A percentile compares a stretch with the other conserved stretches of the same genome.
These are phyloP conservation scores for Phaeosphaeriaceae sp. DNA, from an alignment of 2,329 filamentous ascomycete genomes.

Conservation along the genomic window DNA sequence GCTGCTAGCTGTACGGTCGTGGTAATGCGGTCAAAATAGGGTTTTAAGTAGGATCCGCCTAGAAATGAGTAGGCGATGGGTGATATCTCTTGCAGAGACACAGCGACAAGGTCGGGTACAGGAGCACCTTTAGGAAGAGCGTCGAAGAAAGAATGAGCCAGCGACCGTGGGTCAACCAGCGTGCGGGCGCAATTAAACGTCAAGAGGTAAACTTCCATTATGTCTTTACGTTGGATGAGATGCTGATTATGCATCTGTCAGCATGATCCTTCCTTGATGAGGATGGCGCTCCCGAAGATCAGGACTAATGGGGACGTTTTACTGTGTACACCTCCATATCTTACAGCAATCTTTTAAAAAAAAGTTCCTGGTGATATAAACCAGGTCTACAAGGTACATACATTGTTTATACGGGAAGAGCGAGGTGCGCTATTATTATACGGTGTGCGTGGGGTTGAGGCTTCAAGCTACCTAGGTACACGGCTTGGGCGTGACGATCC, in stretches of 20 bases:
- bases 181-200: conserved; percentile 89
- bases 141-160: conserved; percentile 70
- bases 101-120: conserved; percentile 70
- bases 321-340: too few relatives aligned
- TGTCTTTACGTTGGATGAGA: conserved; percentile 8
- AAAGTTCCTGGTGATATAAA: too few relatives aligned
- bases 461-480: not conserved
- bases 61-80: conserved; percentile 86
- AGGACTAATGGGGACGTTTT: not conserved
- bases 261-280: conserved; percentile 19
- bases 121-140: conserved; percentile 51
- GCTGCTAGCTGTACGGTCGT: conserved; percentile 75
- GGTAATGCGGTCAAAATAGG: conserved; percentile 76
- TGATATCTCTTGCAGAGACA: conserved; percentile 85
- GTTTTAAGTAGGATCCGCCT: conserved; percentile 76
- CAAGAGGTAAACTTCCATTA: conserved; percentile 75
- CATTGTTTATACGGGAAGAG: not conserved
- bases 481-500: conserved; percentile 1
- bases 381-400: not conserved
- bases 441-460: not conserved
- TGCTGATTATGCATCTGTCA: conserved; percentile 26
- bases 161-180: conserved; percentile 70
- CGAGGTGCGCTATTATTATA: too few relatives aligned
- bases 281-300: conserved; percentile 6
- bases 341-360: too few relatives aligned